These are phyloP conservation scores for Fusarium proliferatum DNA, from an alignment of 2,329 filamentous ascomycete genomes.

Conservation along the genomic window DNA sequence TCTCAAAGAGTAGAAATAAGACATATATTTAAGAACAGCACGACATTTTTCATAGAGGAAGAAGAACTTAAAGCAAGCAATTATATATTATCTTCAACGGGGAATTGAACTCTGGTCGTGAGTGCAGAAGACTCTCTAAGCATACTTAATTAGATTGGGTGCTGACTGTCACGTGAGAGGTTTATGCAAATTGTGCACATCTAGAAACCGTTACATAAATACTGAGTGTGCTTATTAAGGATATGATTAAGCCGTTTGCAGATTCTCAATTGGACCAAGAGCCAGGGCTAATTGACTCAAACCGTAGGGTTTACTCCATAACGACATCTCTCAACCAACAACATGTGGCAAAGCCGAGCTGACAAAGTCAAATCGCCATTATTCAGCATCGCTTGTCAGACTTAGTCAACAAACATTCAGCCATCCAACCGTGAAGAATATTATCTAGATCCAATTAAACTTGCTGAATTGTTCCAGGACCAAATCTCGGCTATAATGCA, in stretches of 20 bases:
- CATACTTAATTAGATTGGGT: accelerated
- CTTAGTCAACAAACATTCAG: neutral
- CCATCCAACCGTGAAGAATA: no score
- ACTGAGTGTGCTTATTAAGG: neutral
- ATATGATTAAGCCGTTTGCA: neutral
- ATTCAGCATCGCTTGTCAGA: neutral
- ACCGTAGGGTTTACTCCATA: neutral
- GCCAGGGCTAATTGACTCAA: neutral
- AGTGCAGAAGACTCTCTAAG: accelerated
- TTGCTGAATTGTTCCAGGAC: neutral
- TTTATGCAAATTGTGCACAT: neutral
- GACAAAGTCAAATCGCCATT: neutral
- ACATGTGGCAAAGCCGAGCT: neutral
- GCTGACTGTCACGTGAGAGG: accelerated
- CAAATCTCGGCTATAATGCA: neutral
- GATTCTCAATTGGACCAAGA: neutral
- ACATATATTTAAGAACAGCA: accelerated
- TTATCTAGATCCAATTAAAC: neutral
- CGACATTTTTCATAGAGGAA: accelerated
- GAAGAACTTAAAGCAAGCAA: accelerated
- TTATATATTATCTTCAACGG: accelerated
- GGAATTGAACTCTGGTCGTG: neutral
- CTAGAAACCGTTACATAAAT: neutral
- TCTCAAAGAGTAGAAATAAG: accelerated
- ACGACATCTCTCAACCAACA: neutral